These are phyloP conservation scores for Potentilla sterilis DNA, from an alignment of 306 rosid species.

Conservation along the genomic window DNA sequence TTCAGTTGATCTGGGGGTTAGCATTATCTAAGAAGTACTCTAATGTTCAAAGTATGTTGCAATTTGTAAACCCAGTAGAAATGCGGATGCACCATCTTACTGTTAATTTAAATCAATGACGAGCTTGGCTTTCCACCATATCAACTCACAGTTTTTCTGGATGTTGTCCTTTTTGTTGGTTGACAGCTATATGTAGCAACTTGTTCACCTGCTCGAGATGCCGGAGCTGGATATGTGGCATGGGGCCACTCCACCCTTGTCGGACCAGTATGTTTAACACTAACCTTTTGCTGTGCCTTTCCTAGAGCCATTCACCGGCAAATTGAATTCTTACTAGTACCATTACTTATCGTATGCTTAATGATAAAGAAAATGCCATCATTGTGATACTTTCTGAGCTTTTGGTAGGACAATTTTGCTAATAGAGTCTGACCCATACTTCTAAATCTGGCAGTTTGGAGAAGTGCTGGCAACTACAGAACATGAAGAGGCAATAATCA, in stretches of 20 bases:
- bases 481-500: constrained; percentile 82
- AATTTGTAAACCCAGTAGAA: neutral
- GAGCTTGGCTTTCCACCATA: neutral
- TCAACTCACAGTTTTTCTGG: constrained; percentile 17
- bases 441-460: constrained; percentile 60
- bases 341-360: neutral
- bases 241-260: constrained; percentile 99
- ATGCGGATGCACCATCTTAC: neutral
- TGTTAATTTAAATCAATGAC: neutral
- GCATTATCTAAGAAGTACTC: neutral
- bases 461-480: constrained; percentile 91
- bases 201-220: constrained; percentile 94
- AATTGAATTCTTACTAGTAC: neutral
- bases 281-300: constrained; percentile 11
- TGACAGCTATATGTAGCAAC: constrained; percentile 88
- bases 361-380: neutral
- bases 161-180: constrained; percentile 11
- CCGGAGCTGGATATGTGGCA: constrained; percentile 81
- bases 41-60: neutral
- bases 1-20: neutral
- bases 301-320: neutral
- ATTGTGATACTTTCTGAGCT: constrained; percentile 9
- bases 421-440: constrained; percentile 20
- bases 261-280: constrained; percentile 76
- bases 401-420: neutral